A percentile compares a stretch with the other conserved stretches of the same genome.
Conservation (phyloP, 257 asterid species). For the Sherardia arvensis region DNA sequence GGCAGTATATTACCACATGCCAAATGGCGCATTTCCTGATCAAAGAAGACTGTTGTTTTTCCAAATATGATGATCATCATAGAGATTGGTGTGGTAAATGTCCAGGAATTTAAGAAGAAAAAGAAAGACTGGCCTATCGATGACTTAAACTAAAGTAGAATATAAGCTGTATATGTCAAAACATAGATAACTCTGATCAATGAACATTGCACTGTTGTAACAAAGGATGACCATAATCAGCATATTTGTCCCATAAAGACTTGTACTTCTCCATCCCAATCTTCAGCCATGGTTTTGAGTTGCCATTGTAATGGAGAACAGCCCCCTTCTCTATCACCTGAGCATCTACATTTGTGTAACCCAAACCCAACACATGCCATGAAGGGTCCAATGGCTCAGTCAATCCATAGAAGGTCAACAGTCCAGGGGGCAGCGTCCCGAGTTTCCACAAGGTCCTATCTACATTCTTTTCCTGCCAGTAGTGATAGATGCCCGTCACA, state of each 20-base stretch:
- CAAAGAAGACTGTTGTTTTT: too few relatives aligned
- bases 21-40: too few relatives aligned
- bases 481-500: conserved; percentile 41
- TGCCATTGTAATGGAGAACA: conserved; percentile 38
- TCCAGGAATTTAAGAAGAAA: not conserved
- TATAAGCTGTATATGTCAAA: not conserved
- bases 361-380: conserved; percentile 45
- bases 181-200: too few relatives aligned
- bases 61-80: too few relatives aligned
- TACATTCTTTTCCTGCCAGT: conserved; percentile 43
- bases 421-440: conserved; percentile 42
- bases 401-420: conserved; percentile 40
- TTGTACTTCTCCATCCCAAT: conserved; percentile 40
- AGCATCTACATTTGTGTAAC: conserved; percentile 35
- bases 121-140: not conserved
- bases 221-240: conserved; percentile 30
- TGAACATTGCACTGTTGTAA: conserved; percentile 33
- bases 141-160: not conserved
- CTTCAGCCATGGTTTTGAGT: conserved; percentile 45
- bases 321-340: conserved; percentile 37
- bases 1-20: too few relatives aligned
- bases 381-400: conserved; percentile 33
- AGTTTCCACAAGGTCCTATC: conserved; percentile 43
- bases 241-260: conserved; percentile 35
- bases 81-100: not conserved